These are phyloP conservation scores for Nitzschia sp. DNA, from an alignment of 108 stramenopile genomes.

Conservation along the genomic window DNA sequence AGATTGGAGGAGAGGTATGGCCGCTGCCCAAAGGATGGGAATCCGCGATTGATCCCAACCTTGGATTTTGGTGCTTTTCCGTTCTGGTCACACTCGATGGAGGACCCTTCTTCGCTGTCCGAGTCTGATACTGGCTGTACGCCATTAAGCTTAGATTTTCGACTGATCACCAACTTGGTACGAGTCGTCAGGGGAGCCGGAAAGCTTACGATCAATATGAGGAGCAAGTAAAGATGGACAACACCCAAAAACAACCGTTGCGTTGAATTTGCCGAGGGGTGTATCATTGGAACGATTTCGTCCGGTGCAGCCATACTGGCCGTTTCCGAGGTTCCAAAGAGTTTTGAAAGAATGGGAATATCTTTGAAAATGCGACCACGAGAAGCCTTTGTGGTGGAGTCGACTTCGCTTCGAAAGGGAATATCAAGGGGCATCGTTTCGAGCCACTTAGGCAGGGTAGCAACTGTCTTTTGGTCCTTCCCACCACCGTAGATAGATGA, in stretches of 20 bases:
- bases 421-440: constrained; percentile 4
- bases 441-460: constrained; percentile 5
- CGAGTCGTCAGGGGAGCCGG: constrained; percentile 56
- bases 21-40: background rate
- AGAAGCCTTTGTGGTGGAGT: constrained; percentile 4
- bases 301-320: constrained; percentile 44
- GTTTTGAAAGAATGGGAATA: constrained; percentile 5
- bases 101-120: constrained; percentile 23
- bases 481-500: constrained; percentile 8
- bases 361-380: background rate
- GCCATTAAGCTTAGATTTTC: constrained; percentile 1
- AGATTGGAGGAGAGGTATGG: background rate
- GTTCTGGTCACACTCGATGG: background rate
- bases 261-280: constrained; percentile 63
- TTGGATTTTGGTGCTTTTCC: background rate
- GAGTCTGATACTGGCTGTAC: constrained; percentile 27
- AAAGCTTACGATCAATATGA: constrained; percentile 77
- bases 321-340: constrained; percentile 24
- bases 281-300: constrained; percentile 71
- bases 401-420: constrained; percentile 4
- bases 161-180: constrained; percentile 46
- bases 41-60: constrained; percentile 1
- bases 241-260: constrained; percentile 60
- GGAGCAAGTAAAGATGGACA: constrained; percentile 78
- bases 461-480: background rate